Conservation (phyloP, 2,329 filamentous ascomycete species). For the Fusarium nodosum region DNA sequence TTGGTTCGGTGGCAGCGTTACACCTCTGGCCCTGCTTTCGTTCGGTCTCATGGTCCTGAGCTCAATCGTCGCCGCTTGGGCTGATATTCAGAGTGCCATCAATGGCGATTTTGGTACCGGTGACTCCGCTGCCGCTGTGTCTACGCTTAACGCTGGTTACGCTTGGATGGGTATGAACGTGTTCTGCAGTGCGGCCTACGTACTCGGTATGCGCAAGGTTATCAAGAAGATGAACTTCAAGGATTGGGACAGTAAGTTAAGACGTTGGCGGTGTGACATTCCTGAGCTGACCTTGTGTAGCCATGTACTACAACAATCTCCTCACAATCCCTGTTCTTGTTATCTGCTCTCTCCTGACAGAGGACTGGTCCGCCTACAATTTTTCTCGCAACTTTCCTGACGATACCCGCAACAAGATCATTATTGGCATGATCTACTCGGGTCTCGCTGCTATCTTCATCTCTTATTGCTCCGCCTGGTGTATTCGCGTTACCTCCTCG, state of each 20-base stretch:
- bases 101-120: conserved; percentile 68
- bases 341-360: conserved; percentile 81
- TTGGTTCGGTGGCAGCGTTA: conserved; percentile 96
- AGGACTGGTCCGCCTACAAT: conserved; percentile 93
- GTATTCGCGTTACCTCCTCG: conserved; percentile 95
- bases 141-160: conserved; percentile 93
- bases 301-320: conserved; percentile 99
- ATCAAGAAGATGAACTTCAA: conserved; percentile 99
- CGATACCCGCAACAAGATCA: conserved; percentile 82
- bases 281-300: conserved; percentile 64
- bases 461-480: conserved; percentile 99
- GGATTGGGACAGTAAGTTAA: conserved; percentile 95
- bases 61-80: conserved; percentile 95
- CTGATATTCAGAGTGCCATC: conserved; percentile 90
- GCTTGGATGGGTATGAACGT: conserved; percentile 99
- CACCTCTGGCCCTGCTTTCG: conserved; percentile 86
- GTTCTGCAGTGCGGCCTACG: conserved; percentile 90
- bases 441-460: conserved; percentile 96
- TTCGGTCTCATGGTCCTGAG: conserved; percentile 98
- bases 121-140: conserved; percentile 80
- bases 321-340: conserved; percentile 94
- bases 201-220: conserved; percentile 95
- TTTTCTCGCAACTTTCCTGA: conserved; percentile 87
- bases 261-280: conserved; percentile 11
- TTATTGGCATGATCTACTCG: conserved; percentile 93